These are phyloP conservation scores for Lagerstroemia speciosa DNA, from an alignment of 345 rosid genomes.

Conservation along the genomic window DNA sequence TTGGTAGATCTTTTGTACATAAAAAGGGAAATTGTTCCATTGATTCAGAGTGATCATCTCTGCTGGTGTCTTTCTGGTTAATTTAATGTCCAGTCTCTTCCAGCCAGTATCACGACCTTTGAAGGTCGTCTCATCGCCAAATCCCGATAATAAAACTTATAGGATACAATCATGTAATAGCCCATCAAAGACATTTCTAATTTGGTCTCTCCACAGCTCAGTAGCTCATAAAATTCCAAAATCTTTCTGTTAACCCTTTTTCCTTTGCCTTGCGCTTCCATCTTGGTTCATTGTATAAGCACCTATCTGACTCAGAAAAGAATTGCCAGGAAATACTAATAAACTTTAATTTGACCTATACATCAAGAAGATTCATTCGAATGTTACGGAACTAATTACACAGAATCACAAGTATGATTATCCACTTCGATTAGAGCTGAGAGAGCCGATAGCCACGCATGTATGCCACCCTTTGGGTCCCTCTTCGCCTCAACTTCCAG, in stretches of 20 bases:
- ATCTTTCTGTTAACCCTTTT: no score
- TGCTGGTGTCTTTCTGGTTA: no score
- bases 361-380: background rate
- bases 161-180: no score
- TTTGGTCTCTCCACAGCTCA: no score
- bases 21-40: background rate
- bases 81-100: no score
- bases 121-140: no score
- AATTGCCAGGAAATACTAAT: background rate
- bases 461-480: conserved; percentile 40
- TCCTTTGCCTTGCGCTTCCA: no score
- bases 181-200: no score
- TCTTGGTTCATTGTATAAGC: no score
- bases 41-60: background rate
- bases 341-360: background rate
- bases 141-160: no score
- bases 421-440: conserved; percentile 32
- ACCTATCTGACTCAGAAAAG: background rate
- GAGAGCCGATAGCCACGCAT: conserved; percentile 46
- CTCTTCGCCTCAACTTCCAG: conserved; percentile 40
- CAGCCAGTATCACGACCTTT: no score
- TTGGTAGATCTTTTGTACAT: background rate
- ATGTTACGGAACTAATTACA: conserved; percentile 1
- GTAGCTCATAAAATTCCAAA: no score
- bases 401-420: background rate